phyloP scores from a whole-genome alignment of 2,329 filamentous ascomycete species.

The Hymenoscyphus linearis region DNA sequence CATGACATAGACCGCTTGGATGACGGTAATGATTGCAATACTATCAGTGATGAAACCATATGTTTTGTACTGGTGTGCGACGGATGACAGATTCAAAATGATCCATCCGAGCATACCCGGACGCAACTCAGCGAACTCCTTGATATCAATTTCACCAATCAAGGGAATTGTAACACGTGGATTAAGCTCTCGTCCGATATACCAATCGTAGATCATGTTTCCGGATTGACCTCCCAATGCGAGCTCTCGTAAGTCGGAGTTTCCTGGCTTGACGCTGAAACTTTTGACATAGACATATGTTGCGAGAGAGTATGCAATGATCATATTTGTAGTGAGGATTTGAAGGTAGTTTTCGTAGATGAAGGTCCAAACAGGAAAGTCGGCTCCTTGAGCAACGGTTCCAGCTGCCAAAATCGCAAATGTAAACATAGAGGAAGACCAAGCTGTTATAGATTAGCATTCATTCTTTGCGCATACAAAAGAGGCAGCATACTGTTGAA shows the following conservation, averaged over 20 bases:
- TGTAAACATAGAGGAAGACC: conserved; percentile 69
- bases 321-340: conserved; percentile 74
- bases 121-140: conserved; percentile 84
- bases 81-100: conserved; percentile 75
- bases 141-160: conserved; percentile 83
- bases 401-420: conserved; percentile 67
- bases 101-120: conserved; percentile 89
- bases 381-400: conserved; percentile 68
- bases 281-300: conserved; percentile 76
- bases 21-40: conserved; percentile 70
- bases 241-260: conserved; percentile 68
- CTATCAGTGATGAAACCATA: conserved; percentile 82
- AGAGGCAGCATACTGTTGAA: conserved; percentile 57
- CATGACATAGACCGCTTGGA: conserved; percentile 78
- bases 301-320: conserved; percentile 69
- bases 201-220: conserved; percentile 91
- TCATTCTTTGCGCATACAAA: background rate
- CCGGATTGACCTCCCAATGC: conserved; percentile 77
- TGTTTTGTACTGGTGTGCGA: conserved; percentile 81
- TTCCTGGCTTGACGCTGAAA: conserved; percentile 74
- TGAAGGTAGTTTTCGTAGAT: conserved; percentile 88
- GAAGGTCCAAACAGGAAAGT: conserved; percentile 87
- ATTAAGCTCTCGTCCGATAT: conserved; percentile 92
- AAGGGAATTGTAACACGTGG: conserved; percentile 74
- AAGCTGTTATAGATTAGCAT: conserved; percentile 46